Percentiles rank a stretch among this genome's conserved stretches.
Evolutionary conservation across 2,329 filamentous ascomycete species (phyloP).

Genomic region (Magnaporthiopsis rhizophila): DNA sequence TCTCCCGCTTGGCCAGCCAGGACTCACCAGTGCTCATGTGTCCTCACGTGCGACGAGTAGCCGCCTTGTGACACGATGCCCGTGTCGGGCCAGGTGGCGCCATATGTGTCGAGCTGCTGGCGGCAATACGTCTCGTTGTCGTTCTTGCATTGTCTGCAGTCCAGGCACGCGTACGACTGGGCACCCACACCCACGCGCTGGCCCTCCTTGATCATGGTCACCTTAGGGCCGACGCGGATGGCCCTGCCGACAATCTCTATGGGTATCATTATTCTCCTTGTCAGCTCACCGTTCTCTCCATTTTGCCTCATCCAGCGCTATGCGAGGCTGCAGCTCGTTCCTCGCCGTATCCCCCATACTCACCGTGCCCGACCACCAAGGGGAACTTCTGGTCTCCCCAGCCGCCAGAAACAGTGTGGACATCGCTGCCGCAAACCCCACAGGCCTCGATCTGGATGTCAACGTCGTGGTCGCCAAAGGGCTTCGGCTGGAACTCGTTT

Average conservation of each 20-base stretch:
- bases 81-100: conserved; percentile 38
- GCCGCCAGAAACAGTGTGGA: conserved; percentile 62
- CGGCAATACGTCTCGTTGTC: conserved; percentile 63
- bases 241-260: conserved; percentile 62
- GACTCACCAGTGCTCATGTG: conserved; percentile 63
- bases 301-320: no score
- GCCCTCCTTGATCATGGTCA: conserved; percentile 50
- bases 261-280: background rate
- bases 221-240: conserved; percentile 57
- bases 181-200: conserved; percentile 63
- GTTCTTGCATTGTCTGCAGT: conserved; percentile 57
- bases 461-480: conserved; percentile 79
- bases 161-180: conserved; percentile 55
- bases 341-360: conserved; percentile 15
- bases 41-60: conserved; percentile 28
- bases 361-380: conserved; percentile 59
- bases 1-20: no score
- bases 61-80: conserved; percentile 54
- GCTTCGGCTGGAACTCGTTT: conserved; percentile 73
- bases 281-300: background rate
- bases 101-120: conserved; percentile 53
- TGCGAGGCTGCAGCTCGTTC: background rate
- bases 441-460: conserved; percentile 82
- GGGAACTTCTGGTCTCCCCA: conserved; percentile 58
- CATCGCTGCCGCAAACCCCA: conserved; percentile 66